These are phyloP conservation scores for Phlebiopsis gigantea DNA, from an alignment of 768 basidiomycete species.

Conservation along the genomic window DNA sequence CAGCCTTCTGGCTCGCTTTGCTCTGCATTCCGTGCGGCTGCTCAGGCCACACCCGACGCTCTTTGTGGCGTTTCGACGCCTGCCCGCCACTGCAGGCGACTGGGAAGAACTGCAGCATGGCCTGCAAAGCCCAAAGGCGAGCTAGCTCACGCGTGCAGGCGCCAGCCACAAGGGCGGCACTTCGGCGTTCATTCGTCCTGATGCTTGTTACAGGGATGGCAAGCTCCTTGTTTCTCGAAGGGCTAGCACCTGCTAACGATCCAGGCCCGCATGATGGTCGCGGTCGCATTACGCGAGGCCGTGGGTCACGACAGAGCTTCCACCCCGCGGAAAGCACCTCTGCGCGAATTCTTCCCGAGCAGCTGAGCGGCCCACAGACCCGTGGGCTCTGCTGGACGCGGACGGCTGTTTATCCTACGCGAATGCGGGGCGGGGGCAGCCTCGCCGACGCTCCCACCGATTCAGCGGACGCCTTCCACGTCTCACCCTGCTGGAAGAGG, in stretches of 20 bases:
- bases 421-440: too few relatives aligned
- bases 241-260: neutral
- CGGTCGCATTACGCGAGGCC: neutral
- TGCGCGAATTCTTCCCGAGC: neutral
- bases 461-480: too few relatives aligned
- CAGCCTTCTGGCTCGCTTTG: neutral
- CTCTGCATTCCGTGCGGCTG: neutral
- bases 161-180: neutral
- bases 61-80: neutral
- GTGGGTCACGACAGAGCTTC: neutral
- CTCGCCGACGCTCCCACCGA: too few relatives aligned
- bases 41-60: too few relatives aligned
- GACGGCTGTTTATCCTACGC: too few relatives aligned
- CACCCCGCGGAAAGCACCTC: neutral
- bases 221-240: neutral
- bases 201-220: neutral
- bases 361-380: too few relatives aligned
- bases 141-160: neutral
- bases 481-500: too few relatives aligned
- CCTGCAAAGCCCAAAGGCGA: too few relatives aligned
- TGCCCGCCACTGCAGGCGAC: too few relatives aligned
- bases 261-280: neutral
- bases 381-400: too few relatives aligned
- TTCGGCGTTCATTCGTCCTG: neutral
- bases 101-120: neutral